phyloP scores from a whole-genome alignment of 2,329 filamentous ascomycete species.

The Cladorrhinum sp. region DNA sequence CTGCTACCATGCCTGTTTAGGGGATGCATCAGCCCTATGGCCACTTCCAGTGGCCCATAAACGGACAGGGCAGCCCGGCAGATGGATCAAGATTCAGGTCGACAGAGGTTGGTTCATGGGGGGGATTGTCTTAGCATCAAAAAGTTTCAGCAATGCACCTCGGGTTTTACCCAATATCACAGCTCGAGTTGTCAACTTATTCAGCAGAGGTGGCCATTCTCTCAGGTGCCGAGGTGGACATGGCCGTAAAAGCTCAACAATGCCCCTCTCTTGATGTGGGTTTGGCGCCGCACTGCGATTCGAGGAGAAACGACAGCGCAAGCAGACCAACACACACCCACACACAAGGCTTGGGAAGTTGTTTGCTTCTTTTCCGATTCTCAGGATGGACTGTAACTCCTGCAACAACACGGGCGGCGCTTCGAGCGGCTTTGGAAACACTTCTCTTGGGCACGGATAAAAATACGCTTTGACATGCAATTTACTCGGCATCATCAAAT shows the following conservation, averaged over 20 bases:
- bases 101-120: too few species aligned
- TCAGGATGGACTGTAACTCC: too few species aligned
- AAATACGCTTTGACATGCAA: background rate
- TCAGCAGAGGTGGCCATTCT: background rate
- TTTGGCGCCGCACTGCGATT: background rate
- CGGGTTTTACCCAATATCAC: slow-evolving; percentile 1
- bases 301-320: background rate
- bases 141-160: background rate
- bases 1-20: background rate
- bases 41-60: slow-evolving; percentile 5
- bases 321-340: slow-evolving; percentile 1
- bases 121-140: too few species aligned
- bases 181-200: background rate
- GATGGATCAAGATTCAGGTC: background rate
- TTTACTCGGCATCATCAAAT: background rate
- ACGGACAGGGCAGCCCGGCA: slow-evolving; percentile 4
- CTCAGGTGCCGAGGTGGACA: background rate
- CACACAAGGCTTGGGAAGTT: background rate
- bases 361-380: background rate
- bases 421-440: slow-evolving; percentile 5
- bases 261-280: background rate
- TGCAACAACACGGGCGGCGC: background rate
- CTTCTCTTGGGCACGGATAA: too few species aligned
- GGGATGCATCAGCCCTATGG: slow-evolving; percentile 10
- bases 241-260: background rate